Evolutionary conservation across 2,329 filamentous ascomycete species (phyloP).

Genomic region (Cordyceps cicadae): DNA sequence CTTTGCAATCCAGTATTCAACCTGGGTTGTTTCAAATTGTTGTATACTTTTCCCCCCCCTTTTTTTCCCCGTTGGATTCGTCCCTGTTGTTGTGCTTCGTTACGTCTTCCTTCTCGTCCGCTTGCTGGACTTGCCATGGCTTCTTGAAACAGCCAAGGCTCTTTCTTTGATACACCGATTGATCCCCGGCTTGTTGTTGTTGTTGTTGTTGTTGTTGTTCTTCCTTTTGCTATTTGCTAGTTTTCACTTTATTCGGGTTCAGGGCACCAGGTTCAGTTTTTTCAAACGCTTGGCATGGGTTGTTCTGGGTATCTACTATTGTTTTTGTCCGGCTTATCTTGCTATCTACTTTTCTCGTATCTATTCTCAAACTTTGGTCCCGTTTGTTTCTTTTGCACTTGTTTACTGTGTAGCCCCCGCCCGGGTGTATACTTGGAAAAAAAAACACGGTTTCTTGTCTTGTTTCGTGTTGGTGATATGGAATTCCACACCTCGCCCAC

Average conservation of each 20-base stretch:
- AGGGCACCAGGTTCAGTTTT: background rate
- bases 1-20: background rate
- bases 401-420: constrained; percentile 11
- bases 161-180: background rate
- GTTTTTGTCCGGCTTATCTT: background rate
- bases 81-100: background rate
- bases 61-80: constrained; percentile 6
- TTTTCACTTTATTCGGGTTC: constrained; percentile 6
- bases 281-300: constrained; percentile 9
- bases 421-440: background rate
- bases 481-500: background rate
- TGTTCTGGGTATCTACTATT: background rate
- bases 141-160: too few relatives aligned
- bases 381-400: constrained; percentile 6
- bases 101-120: background rate
- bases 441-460: constrained; percentile 13
- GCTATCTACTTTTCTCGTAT: background rate
- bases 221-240: constrained; percentile 11
- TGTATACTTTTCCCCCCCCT: constrained; percentile 8
- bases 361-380: constrained; percentile 13
- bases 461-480: constrained; percentile 7
- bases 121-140: too few relatives aligned
- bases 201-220: background rate
- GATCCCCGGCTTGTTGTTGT: constrained; percentile 3
- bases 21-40: constrained; percentile 11